Evolutionary conservation across 805 yeast species (phyloP).

Genomic region (Metahyphopichia silvanorum): DNA sequence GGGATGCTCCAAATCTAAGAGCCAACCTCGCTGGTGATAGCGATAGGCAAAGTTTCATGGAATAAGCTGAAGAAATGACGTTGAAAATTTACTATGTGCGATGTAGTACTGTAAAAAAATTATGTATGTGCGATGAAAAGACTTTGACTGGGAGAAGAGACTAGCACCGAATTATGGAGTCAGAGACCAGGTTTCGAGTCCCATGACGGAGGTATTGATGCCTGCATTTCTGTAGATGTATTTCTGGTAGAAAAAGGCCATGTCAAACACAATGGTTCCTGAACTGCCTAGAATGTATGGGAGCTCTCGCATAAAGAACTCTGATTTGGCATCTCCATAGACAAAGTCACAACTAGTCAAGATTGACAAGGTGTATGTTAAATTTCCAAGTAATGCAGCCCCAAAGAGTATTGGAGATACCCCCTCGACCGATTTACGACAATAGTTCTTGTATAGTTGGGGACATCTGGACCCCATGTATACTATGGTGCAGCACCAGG

Average conservation of each 20-base stretch:
- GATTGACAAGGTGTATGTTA: conserved; percentile 74
- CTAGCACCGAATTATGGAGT: background rate
- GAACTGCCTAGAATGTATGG: conserved; percentile 85
- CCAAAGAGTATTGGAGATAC: conserved; percentile 76
- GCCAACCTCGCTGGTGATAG: too few relatives aligned
- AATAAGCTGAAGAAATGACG: too few relatives aligned
- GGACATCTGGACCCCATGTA: conserved; percentile 82
- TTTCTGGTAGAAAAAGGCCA: conserved; percentile 64
- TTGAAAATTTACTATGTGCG: too few relatives aligned
- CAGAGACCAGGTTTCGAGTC: conserved; percentile 15
- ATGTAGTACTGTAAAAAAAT: too few relatives aligned
- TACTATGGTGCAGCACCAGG: conserved; percentile 77
- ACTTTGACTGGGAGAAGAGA: too few relatives aligned
- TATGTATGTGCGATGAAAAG: too few relatives aligned
- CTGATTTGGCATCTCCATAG: conserved; percentile 26
- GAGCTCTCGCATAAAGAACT: conserved; percentile 63
- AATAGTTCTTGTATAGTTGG: conserved; percentile 73
- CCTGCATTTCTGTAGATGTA: conserved; percentile 26
- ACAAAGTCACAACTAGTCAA: conserved; percentile 57
- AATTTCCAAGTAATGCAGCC: conserved; percentile 75
- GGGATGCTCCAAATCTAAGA: too few relatives aligned
- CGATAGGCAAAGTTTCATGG: too few relatives aligned
- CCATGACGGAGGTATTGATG: conserved; percentile 16
- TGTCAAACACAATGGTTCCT: conserved; percentile 80
- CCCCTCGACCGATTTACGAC: conserved; percentile 82